Evolutionary conservation across 768 basidiomycete species (phyloP).

Genomic region (Crassisporium funariophilum): DNA sequence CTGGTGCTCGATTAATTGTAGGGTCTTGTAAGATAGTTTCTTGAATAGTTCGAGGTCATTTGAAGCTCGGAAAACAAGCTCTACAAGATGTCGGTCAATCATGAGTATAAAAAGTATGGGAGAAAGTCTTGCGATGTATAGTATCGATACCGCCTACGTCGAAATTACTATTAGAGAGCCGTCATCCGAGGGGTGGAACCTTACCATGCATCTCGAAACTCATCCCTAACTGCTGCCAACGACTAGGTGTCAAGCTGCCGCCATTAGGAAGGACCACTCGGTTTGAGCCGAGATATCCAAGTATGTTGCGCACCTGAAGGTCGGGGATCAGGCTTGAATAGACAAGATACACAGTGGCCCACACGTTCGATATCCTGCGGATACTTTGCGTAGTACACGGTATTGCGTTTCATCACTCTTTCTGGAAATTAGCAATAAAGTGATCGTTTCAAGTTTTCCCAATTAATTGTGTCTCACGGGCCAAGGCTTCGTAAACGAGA

Average conservation of each 20-base stretch:
- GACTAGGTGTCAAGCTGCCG: conserved; percentile 40
- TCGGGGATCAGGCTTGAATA: background rate
- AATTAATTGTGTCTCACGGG: conserved; percentile 42
- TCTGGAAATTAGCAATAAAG: conserved; percentile 25
- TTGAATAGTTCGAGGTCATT: conserved; percentile 48
- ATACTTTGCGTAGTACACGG: conserved; percentile 51
- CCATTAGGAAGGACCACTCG: conserved; percentile 43
- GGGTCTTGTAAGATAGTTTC: conserved; percentile 45
- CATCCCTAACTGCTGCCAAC: conserved; percentile 48
- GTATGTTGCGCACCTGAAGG: conserved; percentile 44
- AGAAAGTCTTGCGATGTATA: conserved; percentile 43
- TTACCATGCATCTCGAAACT: conserved; percentile 45
- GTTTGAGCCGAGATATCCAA: conserved; percentile 42
- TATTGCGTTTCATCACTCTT: conserved; percentile 43
- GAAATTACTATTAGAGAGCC: conserved; percentile 18
- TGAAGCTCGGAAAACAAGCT: conserved; percentile 46
- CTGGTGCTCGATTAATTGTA: conserved; percentile 39
- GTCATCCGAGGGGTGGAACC: background rate
- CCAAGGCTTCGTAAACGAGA: conserved; percentile 39
- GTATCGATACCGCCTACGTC: conserved; percentile 53
- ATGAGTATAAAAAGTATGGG: no score
- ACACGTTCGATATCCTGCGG: conserved; percentile 48
- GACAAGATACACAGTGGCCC: no score
- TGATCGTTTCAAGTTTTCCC: background rate
- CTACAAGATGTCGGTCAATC: conserved; percentile 28